phyloP scores from a whole-genome alignment of 2,329 filamentous ascomycete species.

The Peltaster fructicola region DNA sequence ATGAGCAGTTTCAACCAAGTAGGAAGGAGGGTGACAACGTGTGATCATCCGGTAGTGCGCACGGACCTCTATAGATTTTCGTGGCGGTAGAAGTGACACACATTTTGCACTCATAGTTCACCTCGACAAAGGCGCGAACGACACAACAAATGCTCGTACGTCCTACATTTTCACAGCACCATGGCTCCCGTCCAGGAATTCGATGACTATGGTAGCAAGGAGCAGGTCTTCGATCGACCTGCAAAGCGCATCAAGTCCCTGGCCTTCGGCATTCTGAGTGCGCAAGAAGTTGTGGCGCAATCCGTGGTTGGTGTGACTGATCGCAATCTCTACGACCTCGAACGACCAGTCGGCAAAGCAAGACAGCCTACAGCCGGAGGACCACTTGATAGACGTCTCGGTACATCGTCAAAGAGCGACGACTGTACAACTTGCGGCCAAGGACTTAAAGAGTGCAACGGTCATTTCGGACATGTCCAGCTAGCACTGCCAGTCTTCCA shows the following conservation, averaged over 20 bases:
- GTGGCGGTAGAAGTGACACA: too few relatives aligned
- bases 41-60: too few relatives aligned
- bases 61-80: too few relatives aligned
- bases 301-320: slow-evolving; percentile 91
- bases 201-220: slow-evolving; percentile 35
- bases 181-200: too few relatives aligned
- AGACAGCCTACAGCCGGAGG: slow-evolving; percentile 64
- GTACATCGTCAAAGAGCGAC: slow-evolving; percentile 69
- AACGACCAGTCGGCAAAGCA: slow-evolving; percentile 31
- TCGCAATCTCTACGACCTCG: slow-evolving; percentile 79
- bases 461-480: slow-evolving; percentile 87
- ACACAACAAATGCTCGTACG: too few relatives aligned
- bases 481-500: slow-evolving; percentile 87
- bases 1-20: too few relatives aligned
- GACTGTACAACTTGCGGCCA: slow-evolving; percentile 71
- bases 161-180: too few relatives aligned
- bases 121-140: too few relatives aligned
- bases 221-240: slow-evolving; percentile 74
- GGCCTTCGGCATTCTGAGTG: slow-evolving; percentile 82
- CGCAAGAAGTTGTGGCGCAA: slow-evolving; percentile 84
- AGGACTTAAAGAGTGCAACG: slow-evolving; percentile 67
- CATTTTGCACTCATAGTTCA: too few relatives aligned
- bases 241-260: slow-evolving; percentile 86
- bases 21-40: too few relatives aligned
- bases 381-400: slow-evolving; percentile 73